Conservation (phyloP, 2,329 filamentous ascomycete species). For the Lachnellula arida region DNA sequence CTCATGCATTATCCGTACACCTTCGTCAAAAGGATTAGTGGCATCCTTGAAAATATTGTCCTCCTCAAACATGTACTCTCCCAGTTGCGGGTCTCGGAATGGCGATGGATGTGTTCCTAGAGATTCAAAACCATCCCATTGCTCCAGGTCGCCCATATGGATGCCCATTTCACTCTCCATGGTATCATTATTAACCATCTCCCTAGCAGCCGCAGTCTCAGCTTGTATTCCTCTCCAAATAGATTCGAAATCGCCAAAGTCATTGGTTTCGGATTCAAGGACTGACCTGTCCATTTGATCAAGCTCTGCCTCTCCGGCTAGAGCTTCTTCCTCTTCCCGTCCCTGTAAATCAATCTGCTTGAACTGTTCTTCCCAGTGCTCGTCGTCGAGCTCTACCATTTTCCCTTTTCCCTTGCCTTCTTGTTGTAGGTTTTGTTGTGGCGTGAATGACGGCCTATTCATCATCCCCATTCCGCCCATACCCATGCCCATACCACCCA, state of each 20-base stretch:
- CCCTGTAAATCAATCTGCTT: slow-evolving; percentile 71
- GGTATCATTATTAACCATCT: slow-evolving; percentile 64
- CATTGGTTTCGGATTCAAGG: slow-evolving; percentile 65
- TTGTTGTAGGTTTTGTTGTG: slow-evolving; percentile 39
- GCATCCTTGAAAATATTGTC: slow-evolving; percentile 84
- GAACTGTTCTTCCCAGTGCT: slow-evolving; percentile 96
- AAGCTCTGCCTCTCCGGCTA: slow-evolving; percentile 56
- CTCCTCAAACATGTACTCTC: slow-evolving; percentile 91
- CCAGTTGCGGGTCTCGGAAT: slow-evolving; percentile 71
- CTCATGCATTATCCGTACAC: slow-evolving; percentile 85
- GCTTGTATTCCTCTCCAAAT: slow-evolving; percentile 81
- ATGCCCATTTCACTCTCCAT: slow-evolving; percentile 47
- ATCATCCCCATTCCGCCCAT: slow-evolving; percentile 37
- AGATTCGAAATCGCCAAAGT: slow-evolving; percentile 83
- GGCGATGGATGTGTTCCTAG: slow-evolving; percentile 58
- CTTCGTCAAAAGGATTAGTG: slow-evolving; percentile 85
- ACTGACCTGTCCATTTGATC: slow-evolving; percentile 85
- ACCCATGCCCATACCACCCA: slow-evolving; percentile 46
- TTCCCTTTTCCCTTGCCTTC: slow-evolving; percentile 76
- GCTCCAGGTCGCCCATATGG: slow-evolving; percentile 69
- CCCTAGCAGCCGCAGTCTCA: slow-evolving; percentile 64
- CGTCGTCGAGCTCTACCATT: slow-evolving; percentile 88
- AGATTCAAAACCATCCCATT: slow-evolving; percentile 73
- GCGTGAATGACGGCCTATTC: slow-evolving; percentile 39
- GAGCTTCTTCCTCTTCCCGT: slow-evolving; percentile 40